Evolutionary conservation across 2,329 filamentous ascomycete genomes (phyloP).

Genomic region (Colletotrichum graminicola): DNA sequence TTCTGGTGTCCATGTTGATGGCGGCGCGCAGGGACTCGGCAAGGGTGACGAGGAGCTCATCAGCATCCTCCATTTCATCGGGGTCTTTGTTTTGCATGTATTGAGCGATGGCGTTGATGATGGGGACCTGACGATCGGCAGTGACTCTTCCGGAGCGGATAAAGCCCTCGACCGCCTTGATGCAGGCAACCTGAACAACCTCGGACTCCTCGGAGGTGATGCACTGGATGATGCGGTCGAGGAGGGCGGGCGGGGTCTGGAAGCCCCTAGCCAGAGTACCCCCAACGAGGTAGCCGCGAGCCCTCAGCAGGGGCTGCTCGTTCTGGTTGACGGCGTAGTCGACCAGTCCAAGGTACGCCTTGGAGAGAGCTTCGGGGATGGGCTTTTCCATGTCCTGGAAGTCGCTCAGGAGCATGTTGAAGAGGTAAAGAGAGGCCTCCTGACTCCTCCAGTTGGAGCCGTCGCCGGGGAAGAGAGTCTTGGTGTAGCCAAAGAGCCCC

Average conservation of each 20-base stretch:
- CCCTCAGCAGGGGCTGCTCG: slow-evolving; percentile 82
- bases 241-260: slow-evolving; percentile 72
- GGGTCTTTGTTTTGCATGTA: slow-evolving; percentile 87
- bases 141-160: slow-evolving; percentile 65
- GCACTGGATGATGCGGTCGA: slow-evolving; percentile 80
- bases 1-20: slow-evolving; percentile 81
- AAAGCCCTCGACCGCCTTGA: slow-evolving; percentile 83
- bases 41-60: slow-evolving; percentile 91
- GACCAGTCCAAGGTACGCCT: slow-evolving; percentile 84
- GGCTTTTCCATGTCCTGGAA: slow-evolving; percentile 82
- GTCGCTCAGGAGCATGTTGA: slow-evolving; percentile 86
- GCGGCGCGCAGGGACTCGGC: slow-evolving; percentile 87
- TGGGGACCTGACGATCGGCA: slow-evolving; percentile 68
- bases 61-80: slow-evolving; percentile 85
- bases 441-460: slow-evolving; percentile 70
- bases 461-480: slow-evolving; percentile 75
- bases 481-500: slow-evolving; percentile 82
- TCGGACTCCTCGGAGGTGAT: slow-evolving; percentile 84
- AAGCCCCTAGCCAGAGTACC: slow-evolving; percentile 81
- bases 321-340: slow-evolving; percentile 78
- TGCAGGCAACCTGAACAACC: slow-evolving; percentile 91
- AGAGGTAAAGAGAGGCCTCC: slow-evolving; percentile 86
- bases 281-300: slow-evolving; percentile 88
- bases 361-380: slow-evolving; percentile 76
- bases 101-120: slow-evolving; percentile 73